Conservation (phyloP, 2,329 filamentous ascomycete genomes). For the Zasmidium citrigriseum region DNA sequence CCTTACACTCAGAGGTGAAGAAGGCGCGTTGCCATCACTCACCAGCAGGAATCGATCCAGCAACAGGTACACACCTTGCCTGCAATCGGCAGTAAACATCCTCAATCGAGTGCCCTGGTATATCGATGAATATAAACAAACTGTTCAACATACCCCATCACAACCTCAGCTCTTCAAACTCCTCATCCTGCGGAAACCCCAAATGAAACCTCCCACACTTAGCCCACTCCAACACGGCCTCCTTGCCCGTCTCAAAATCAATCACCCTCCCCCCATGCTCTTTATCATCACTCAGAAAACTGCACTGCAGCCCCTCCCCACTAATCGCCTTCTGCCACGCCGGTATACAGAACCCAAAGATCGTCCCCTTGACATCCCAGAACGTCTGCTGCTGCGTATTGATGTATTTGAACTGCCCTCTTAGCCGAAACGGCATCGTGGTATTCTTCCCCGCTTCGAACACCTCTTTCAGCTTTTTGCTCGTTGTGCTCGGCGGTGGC, state of each 20-base stretch:
- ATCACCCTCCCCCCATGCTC: constrained; percentile 38
- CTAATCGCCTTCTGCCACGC: constrained; percentile 43
- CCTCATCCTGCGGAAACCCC: constrained; percentile 43
- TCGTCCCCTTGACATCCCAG: constrained; percentile 38
- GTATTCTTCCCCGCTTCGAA: constrained; percentile 39
- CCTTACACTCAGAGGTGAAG: no score
- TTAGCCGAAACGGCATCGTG: constrained; percentile 41
- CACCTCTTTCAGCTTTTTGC: constrained; percentile 28
- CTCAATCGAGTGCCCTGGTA: no score
- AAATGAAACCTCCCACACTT: constrained; percentile 46
- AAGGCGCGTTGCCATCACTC: no score
- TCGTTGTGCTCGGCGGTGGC: constrained; percentile 25
- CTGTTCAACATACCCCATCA: constrained; percentile 2
- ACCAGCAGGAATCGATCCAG: no score
- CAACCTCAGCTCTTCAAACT: constrained; percentile 40
- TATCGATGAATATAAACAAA: no score
- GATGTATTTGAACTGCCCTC: constrained; percentile 39
- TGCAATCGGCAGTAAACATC: no score
- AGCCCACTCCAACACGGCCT: constrained; percentile 38
- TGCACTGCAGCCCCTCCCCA: constrained; percentile 41
- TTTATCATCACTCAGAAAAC: constrained; percentile 38
- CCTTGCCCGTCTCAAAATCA: constrained; percentile 40
- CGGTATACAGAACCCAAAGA: constrained; percentile 44
- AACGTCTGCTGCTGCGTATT: constrained; percentile 32
- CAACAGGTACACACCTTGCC: no score